Percentiles rank a stretch among this genome's conserved stretches.
phyloP scores from a whole-genome alignment of 768 basidiomycete species.

The Kwoniella dejecticola region DNA sequence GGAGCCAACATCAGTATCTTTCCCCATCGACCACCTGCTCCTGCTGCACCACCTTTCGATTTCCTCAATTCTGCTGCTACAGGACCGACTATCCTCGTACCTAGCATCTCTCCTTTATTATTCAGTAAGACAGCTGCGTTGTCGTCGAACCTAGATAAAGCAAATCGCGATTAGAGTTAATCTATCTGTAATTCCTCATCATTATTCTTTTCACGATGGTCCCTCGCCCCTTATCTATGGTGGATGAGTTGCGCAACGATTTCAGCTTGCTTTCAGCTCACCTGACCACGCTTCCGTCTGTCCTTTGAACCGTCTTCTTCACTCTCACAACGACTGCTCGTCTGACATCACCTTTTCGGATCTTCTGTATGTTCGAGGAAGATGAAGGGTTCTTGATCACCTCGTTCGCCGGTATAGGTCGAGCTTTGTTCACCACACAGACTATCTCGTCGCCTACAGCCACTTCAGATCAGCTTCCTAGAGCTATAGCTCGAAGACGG shows the following conservation, averaged over 20 bases:
- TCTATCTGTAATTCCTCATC: too few species aligned
- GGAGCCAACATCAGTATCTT: conserved; percentile 91
- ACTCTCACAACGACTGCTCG: conserved; percentile 93
- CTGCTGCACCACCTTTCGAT: conserved; percentile 60
- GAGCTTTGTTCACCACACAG: conserved; percentile 87
- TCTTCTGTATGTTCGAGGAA: conserved; percentile 74
- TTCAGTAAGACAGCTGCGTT: conserved; percentile 93
- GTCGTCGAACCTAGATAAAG: conserved; percentile 71
- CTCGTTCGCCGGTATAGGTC: conserved; percentile 63
- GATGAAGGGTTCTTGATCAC: conserved; percentile 22
- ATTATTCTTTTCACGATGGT: too few species aligned
- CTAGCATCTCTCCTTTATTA: conserved; percentile 86
- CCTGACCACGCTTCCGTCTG: conserved; percentile 82
- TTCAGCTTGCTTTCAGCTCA: conserved; percentile 9
- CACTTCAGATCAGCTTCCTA: neutral
- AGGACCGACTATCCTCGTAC: conserved; percentile 89
- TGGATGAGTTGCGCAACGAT: neutral
- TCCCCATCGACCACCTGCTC: conserved; percentile 66
- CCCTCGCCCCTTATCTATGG: neutral
- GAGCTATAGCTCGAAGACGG: too few species aligned
- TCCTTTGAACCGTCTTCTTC: conserved; percentile 77
- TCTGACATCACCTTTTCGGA: conserved; percentile 89
- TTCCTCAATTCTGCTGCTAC: conserved; percentile 87
- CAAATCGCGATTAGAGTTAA: too few species aligned
- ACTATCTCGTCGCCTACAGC: conserved; percentile 86